A percentile compares a stretch with the other conserved stretches of the same genome.
These are phyloP conservation scores for Xylaria grammica DNA, from an alignment of 495 filamentous ascomycete genomes.

Conservation along the genomic window DNA sequence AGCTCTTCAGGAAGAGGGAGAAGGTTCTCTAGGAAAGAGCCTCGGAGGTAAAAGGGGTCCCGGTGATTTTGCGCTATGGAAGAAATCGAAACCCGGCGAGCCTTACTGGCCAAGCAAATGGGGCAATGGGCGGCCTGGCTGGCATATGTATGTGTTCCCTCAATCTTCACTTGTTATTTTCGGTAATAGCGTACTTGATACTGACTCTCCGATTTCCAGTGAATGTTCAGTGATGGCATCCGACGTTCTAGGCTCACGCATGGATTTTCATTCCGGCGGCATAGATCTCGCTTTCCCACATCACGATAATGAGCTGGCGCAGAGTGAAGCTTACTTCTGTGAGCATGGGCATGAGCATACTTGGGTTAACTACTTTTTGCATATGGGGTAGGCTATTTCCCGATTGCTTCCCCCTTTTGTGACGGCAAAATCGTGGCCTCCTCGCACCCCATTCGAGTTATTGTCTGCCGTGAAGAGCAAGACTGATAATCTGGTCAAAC, in stretches of 20 bases:
- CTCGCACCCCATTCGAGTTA: neutral
- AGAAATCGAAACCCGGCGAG: constrained; percentile 89
- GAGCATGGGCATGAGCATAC: constrained; percentile 62
- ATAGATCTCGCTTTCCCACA: constrained; percentile 95
- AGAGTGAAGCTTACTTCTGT: constrained; percentile 86
- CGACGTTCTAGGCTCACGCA: constrained; percentile 75
- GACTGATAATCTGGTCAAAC: neutral
- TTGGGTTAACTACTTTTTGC: constrained; percentile 96
- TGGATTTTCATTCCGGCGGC: constrained; percentile 95
- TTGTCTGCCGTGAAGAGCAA: neutral
- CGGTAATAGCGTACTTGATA: neutral
- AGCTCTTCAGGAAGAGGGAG: constrained; percentile 83
- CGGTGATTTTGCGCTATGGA: constrained; percentile 94
- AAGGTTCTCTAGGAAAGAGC: constrained; percentile 79
- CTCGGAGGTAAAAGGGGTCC: constrained; percentile 68
- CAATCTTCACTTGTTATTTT: neutral
- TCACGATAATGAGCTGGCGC: constrained; percentile 95
- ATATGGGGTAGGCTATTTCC: constrained; percentile 64
- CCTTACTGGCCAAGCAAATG: constrained; percentile 87
- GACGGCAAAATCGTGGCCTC: neutral
- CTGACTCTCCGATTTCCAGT: constrained; percentile 7
- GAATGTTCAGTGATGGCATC: constrained; percentile 98
- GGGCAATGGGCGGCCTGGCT: constrained; percentile 88
- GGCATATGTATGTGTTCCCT: constrained; percentile 70
- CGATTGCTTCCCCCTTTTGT: neutral